Conservation (phyloP, 768 basidiomycete genomes). For the Cyclocybe cylindracea region DNA sequence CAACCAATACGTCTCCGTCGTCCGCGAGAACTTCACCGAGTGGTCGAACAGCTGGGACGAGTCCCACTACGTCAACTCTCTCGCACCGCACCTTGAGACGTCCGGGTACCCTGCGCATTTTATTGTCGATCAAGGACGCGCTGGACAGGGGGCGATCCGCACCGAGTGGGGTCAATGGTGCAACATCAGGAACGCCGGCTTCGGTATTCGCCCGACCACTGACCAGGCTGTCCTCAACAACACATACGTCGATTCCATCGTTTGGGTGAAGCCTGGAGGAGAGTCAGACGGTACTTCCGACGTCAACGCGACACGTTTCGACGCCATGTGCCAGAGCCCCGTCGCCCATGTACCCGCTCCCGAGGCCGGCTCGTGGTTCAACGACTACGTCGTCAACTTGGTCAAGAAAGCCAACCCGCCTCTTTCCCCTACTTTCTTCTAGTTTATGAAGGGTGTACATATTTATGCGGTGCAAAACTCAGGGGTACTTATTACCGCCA, state of each 20-base stretch:
- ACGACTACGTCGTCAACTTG: slow-evolving; percentile 57
- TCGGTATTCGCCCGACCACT: slow-evolving; percentile 34
- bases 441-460: background rate
- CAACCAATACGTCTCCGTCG: slow-evolving; percentile 27
- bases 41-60: slow-evolving; percentile 31
- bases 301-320: slow-evolving; percentile 29
- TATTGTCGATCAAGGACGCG: slow-evolving; percentile 36
- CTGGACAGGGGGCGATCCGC: slow-evolving; percentile 24
- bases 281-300: slow-evolving; percentile 41
- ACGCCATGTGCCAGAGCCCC: slow-evolving; percentile 24
- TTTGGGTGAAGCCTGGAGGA: slow-evolving; percentile 44
- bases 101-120: slow-evolving; percentile 34
- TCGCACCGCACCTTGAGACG: slow-evolving; percentile 28
- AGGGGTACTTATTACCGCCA: too few relatives aligned
- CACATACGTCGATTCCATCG: slow-evolving; percentile 35
- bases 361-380: slow-evolving; percentile 41
- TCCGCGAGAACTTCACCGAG: slow-evolving; percentile 25
- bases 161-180: slow-evolving; percentile 21
- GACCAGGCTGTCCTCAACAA: slow-evolving; percentile 20
- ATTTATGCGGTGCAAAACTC: too few relatives aligned
- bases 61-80: slow-evolving; percentile 27
- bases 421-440: slow-evolving; percentile 20
- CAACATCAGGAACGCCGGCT: slow-evolving; percentile 29
- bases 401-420: slow-evolving; percentile 53
- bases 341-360: slow-evolving; percentile 31